Conservation (phyloP, 75 land plant species). For the Pinus tabuliformis region DNA sequence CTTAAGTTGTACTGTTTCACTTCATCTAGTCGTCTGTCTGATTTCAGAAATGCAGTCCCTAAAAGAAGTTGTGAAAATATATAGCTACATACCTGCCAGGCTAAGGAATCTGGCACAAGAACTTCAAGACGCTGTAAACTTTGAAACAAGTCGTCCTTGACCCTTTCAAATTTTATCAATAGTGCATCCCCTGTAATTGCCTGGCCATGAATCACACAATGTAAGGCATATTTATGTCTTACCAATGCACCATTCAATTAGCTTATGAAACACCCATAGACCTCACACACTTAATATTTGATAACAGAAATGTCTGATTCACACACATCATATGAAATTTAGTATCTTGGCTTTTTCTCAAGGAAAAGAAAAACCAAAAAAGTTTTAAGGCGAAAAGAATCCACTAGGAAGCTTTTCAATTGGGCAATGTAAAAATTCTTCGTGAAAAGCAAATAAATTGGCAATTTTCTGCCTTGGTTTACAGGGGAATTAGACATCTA, state of each 20-base stretch:
- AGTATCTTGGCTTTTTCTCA: background rate
- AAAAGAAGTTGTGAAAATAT: background rate
- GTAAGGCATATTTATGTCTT: background rate
- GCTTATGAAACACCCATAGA: background rate
- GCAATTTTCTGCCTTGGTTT: background rate
- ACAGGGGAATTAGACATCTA: background rate
- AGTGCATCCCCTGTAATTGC: constrained; percentile 91
- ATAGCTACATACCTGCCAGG: constrained; percentile 55
- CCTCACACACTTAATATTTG: background rate
- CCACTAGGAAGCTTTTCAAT: background rate
- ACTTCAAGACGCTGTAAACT: constrained; percentile 74
- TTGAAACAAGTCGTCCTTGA: constrained; percentile 51
- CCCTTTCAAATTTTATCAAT: constrained; percentile 67
- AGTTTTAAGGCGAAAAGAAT: background rate
- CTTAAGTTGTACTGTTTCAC: background rate
- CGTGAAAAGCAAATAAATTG: background rate
- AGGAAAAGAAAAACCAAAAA: background rate
- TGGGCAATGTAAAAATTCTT: background rate
- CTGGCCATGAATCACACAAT: constrained; percentile 23
- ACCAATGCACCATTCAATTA: background rate
- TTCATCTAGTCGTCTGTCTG: background rate
- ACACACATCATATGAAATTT: background rate
- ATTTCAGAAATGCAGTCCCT: background rate
- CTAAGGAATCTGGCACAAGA: constrained; percentile 65
- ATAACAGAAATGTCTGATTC: background rate